phyloP scores from a whole-genome alignment of 495 filamentous ascomycete species.

The Copromyces sp. region DNA sequence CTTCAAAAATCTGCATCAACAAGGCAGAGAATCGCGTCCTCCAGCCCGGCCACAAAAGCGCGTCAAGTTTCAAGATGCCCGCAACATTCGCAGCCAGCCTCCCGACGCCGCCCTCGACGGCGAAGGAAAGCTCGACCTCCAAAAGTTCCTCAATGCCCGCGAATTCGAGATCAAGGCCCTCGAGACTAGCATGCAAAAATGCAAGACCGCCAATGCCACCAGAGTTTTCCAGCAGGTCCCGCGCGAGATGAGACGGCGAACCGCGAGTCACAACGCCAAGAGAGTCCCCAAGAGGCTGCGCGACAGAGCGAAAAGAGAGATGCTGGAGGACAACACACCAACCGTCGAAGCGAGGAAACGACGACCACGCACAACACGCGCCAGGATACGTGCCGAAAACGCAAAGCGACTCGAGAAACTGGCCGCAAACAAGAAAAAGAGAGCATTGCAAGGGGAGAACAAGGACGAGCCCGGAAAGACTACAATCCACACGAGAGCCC shows the following conservation, averaged over 20 bases:
- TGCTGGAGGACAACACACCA: slow-evolving; percentile 87
- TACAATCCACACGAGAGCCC: slow-evolving; percentile 29
- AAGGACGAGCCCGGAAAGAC: slow-evolving; percentile 4
- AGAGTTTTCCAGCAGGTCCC: slow-evolving; percentile 88
- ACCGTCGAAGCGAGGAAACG: slow-evolving; percentile 62
- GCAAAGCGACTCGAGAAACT: slow-evolving; percentile 62
- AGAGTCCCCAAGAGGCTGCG: slow-evolving; percentile 73
- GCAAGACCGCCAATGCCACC: slow-evolving; percentile 54
- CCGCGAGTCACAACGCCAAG: slow-evolving; percentile 91
- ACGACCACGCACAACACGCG: slow-evolving; percentile 54
- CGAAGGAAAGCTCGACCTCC: slow-evolving; percentile 62
- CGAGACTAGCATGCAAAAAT: slow-evolving; percentile 63
- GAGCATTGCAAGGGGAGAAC: slow-evolving; percentile 34
- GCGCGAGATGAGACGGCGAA: slow-evolving; percentile 69
- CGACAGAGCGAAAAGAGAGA: slow-evolving; percentile 63
- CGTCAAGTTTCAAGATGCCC: slow-evolving; percentile 55
- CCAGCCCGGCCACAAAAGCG: slow-evolving; percentile 33
- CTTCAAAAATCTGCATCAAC: not conserved
- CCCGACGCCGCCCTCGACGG: slow-evolving; percentile 60
- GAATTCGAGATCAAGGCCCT: slow-evolving; percentile 84
- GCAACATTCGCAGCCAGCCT: slow-evolving; percentile 63
- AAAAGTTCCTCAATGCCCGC: slow-evolving; percentile 69
- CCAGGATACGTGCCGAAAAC: slow-evolving; percentile 72
- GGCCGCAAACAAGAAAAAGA: slow-evolving; percentile 44
- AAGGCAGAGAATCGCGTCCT: not conserved